Conservation (phyloP, 257 asterid species). For the Echium plantagineum region DNA sequence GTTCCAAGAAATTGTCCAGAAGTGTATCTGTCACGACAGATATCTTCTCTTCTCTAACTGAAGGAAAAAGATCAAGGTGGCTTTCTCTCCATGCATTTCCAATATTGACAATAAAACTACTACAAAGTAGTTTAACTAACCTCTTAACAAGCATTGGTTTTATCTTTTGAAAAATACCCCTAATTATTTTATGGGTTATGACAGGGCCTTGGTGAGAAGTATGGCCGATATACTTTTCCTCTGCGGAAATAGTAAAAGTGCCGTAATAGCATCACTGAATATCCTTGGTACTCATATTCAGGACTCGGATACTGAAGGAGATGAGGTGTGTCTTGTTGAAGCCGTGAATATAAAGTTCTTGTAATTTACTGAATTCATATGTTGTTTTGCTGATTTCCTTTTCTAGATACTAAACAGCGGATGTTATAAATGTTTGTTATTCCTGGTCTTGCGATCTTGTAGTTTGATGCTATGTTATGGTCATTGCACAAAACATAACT, state of each 20-base stretch:
- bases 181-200: conserved; percentile 12
- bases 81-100: conserved; percentile 4
- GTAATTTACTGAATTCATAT: not conserved
- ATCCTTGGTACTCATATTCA: conserved; percentile 25
- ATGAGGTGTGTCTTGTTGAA: conserved; percentile 43
- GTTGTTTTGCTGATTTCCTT: too few relatives aligned
- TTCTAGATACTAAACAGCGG: too few relatives aligned
- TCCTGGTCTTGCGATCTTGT: not conserved
- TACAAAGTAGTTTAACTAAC: conserved; percentile 1
- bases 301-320: conserved; percentile 37
- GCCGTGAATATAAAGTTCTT: not conserved
- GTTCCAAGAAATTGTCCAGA: conserved; percentile 26
- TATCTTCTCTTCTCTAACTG: conserved; percentile 57
- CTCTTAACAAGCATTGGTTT: not conserved
- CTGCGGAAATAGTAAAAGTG: conserved; percentile 68
- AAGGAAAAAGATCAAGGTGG: conserved; percentile 69
- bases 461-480: not conserved
- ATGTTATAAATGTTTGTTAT: not conserved
- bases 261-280: conserved; percentile 56
- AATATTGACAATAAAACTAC: not conserved
- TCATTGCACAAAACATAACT: not conserved
- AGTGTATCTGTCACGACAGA: conserved; percentile 48
- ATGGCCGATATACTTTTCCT: conserved; percentile 90
- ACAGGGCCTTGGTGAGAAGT: conserved; percentile 86
- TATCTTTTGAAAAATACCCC: conserved; percentile 6